Conservation (phyloP, 2,329 filamentous ascomycete genomes). For the Plenodomus biglobosus region DNA sequence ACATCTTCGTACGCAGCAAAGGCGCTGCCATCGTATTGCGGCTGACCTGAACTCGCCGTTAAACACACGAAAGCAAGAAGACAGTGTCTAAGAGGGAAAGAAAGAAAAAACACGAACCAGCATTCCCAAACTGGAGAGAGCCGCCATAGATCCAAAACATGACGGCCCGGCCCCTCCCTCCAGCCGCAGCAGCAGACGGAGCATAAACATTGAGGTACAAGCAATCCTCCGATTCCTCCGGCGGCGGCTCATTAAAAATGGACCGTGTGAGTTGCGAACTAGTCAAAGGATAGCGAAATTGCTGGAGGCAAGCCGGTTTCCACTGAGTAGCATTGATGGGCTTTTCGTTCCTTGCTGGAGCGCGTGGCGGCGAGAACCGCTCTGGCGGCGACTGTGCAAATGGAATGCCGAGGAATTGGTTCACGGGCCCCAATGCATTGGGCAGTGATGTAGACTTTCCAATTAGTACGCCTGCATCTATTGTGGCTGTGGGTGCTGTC, state of each 20-base stretch:
- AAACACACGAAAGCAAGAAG: no score
- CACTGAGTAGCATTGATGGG: constrained; percentile 18
- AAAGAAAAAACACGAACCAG: constrained; percentile 3
- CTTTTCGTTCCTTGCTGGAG: constrained; percentile 13
- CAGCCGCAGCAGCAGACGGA: constrained; percentile 19
- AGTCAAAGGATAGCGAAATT: constrained; percentile 25
- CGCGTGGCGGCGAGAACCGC: constrained; percentile 26
- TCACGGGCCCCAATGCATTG: constrained; percentile 20
- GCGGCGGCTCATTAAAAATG: constrained; percentile 28
- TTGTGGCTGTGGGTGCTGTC: constrained; percentile 24
- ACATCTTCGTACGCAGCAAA: constrained; percentile 37
- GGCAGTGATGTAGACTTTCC: constrained; percentile 31
- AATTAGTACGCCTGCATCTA: constrained; percentile 26
- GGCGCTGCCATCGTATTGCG: constrained; percentile 27
- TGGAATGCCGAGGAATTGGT: constrained; percentile 37
- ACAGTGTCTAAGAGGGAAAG: no score
- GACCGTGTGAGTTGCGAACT: constrained; percentile 13
- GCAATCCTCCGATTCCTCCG: constrained; percentile 44
- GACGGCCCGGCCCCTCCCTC: constrained; percentile 23
- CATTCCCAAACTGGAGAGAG: constrained; percentile 26
- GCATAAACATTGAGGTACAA: constrained; percentile 45
- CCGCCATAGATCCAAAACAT: constrained; percentile 40
- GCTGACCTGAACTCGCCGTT: constrained; percentile 4
- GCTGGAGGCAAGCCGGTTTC: constrained; percentile 29
- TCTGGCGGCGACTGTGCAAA: constrained; percentile 32